Percentiles rank a stretch among this genome's conserved stretches.
Conservation (phyloP, 2,329 filamentous ascomycete genomes). For the Cytospora mali region DNA sequence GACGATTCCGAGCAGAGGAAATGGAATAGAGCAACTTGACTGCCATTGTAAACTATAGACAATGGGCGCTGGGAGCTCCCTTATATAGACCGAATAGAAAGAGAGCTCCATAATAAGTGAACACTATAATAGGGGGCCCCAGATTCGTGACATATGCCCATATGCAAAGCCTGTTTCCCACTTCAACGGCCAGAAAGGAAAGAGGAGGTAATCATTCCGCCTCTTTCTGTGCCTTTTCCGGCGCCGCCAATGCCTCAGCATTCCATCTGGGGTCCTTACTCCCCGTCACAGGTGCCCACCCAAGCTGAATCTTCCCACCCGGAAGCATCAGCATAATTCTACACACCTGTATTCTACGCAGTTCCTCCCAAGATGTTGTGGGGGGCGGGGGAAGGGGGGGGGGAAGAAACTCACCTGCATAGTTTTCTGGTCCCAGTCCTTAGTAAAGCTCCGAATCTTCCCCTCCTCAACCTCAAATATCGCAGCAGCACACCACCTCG, state of each 20-base stretch:
- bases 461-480: constrained; percentile 33
- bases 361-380: not conserved
- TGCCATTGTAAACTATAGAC: too few relatives aligned
- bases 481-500: constrained; percentile 29
- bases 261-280: constrained; percentile 34
- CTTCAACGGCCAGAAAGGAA: too few relatives aligned
- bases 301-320: constrained; percentile 31
- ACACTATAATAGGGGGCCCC: too few relatives aligned
- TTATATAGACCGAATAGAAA: too few relatives aligned
- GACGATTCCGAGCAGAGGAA: too few relatives aligned
- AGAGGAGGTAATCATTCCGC: not conserved
- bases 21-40: too few relatives aligned
- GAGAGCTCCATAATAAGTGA: too few relatives aligned
- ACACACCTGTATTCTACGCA: not conserved
- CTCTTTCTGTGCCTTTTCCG: constrained; percentile 13
- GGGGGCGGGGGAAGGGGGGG: too few relatives aligned
- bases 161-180: not conserved
- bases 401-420: constrained; percentile 23
- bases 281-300: constrained; percentile 32
- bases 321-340: not conserved
- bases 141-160: too few relatives aligned
- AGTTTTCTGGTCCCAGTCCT: constrained; percentile 28
- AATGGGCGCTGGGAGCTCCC: too few relatives aligned
- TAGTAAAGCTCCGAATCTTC: constrained; percentile 25
- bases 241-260: constrained; percentile 28